Conservation (phyloP, 2,329 filamentous ascomycete species). For the Domatiomyces catenatus region DNA sequence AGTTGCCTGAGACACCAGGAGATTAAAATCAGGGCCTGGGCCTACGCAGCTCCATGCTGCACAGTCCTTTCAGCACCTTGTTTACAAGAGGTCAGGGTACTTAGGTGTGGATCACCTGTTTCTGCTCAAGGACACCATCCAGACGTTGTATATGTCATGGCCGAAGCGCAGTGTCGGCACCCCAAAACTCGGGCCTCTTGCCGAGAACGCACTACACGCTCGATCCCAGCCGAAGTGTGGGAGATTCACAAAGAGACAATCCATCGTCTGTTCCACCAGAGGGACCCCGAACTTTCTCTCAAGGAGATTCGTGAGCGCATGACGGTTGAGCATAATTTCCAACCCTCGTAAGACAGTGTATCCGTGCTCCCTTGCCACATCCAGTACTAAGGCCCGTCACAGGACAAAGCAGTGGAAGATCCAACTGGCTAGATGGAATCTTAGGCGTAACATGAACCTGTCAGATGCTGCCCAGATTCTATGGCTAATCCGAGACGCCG, state of each 20-base stretch:
- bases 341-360: conserved; percentile 5
- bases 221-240: neutral
- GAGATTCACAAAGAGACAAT: neutral
- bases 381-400: neutral
- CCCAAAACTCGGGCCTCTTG: neutral
- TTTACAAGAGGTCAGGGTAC: too few species aligned
- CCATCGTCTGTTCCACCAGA: neutral
- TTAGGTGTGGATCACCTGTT: too few species aligned
- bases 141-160: neutral
- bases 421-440: conserved; percentile 7
- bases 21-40: too few species aligned
- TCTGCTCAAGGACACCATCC: neutral
- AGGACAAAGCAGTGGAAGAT: conserved; percentile 10
- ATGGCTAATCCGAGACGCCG: conserved; percentile 6
- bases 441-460: conserved; percentile 6
- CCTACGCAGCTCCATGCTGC: too few species aligned
- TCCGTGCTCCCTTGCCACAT: neutral
- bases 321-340: conserved; percentile 2
- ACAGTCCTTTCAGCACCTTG: too few species aligned
- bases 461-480: conserved; percentile 9
- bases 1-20: too few species aligned
- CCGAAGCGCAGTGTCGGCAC: neutral
- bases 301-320: conserved; percentile 7
- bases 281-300: neutral
- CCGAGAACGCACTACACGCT: neutral